Evolutionary conservation across 2,329 filamentous ascomycete species (phyloP).

Genomic region (Sclerotinia sclerotiorum): DNA sequence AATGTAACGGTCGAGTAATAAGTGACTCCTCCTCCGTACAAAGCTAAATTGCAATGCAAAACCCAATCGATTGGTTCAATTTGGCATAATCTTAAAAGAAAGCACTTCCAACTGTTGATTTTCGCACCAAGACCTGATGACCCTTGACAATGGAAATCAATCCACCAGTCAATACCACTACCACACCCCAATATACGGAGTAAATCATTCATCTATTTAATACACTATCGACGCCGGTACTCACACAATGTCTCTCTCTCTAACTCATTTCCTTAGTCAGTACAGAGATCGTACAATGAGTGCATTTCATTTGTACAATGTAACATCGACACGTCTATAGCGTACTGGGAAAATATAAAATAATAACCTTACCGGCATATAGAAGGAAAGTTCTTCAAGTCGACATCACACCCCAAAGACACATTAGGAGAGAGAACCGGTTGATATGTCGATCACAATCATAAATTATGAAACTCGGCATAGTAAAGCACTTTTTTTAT

Average conservation of each 20-base stretch:
- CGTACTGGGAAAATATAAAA: background rate
- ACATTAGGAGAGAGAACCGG: conserved; percentile 2
- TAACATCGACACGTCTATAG: background rate
- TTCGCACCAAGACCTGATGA: background rate
- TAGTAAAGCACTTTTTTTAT: background rate
- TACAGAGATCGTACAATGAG: background rate
- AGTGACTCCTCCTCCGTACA: background rate
- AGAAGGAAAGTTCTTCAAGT: background rate
- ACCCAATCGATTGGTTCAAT: background rate
- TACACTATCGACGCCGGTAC: background rate
- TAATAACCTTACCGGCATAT: background rate
- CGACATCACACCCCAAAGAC: conserved; percentile 11
- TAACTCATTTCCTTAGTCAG: background rate
- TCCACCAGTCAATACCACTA: too few relatives aligned
- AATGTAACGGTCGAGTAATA: background rate
- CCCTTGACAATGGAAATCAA: background rate
- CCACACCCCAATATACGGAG: too few relatives aligned
- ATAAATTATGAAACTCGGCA: conserved; percentile 8
- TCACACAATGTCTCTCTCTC: conserved; percentile 1
- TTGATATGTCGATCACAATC: conserved; percentile 19
- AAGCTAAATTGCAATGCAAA: background rate
- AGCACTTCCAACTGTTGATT: background rate
- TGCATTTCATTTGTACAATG: conserved; percentile 1
- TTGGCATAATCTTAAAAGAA: background rate
- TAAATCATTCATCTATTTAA: background rate